Conservation (phyloP, 2,329 filamentous ascomycete genomes). For the Aspergillus candidus region DNA sequence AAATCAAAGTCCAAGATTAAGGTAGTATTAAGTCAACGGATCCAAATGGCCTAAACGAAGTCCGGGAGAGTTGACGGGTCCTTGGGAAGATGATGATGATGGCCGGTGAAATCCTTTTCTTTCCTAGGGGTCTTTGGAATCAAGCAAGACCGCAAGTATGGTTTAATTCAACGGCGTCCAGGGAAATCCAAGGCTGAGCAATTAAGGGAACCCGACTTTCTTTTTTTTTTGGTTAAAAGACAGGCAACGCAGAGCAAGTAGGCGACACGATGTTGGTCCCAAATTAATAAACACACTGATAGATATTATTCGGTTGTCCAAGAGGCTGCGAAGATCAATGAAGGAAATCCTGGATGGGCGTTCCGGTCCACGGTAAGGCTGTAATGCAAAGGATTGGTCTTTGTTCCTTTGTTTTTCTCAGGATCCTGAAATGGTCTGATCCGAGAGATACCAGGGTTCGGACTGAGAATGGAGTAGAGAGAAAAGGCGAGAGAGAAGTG, state of each 20-base stretch:
- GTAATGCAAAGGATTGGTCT: constrained; percentile 7
- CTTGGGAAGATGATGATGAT: constrained; percentile 12
- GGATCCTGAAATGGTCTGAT: constrained; percentile 7
- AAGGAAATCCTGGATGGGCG: constrained; percentile 14
- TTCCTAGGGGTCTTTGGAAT: constrained; percentile 13
- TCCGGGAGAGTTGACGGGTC: constrained; percentile 14
- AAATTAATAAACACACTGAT: too few species aligned
- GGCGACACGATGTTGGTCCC: constrained; percentile 5
- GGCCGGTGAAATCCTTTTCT: constrained; percentile 1
- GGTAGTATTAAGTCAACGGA: constrained; percentile 17
- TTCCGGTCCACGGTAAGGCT: constrained; percentile 10
- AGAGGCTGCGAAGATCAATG: constrained; percentile 10
- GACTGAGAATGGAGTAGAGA: constrained; percentile 10
- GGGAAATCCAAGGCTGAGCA: constrained; percentile 17
- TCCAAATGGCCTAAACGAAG: constrained; percentile 25
- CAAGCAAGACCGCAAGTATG: constrained; percentile 19
- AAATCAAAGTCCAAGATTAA: constrained; percentile 18
- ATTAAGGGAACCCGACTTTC: constrained; percentile 15
- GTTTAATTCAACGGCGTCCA: constrained; percentile 20
- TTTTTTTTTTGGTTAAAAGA: constrained; percentile 11
- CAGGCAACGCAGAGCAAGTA: constrained; percentile 12
- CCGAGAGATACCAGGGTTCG: constrained; percentile 9
- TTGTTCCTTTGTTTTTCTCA: not conserved
- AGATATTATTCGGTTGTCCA: constrained; percentile 2
- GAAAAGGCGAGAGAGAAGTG: constrained; percentile 2